Base-by-base conservation (phyloP, 1,139 yeast species). In the Geotrichum siamense region DNA sequence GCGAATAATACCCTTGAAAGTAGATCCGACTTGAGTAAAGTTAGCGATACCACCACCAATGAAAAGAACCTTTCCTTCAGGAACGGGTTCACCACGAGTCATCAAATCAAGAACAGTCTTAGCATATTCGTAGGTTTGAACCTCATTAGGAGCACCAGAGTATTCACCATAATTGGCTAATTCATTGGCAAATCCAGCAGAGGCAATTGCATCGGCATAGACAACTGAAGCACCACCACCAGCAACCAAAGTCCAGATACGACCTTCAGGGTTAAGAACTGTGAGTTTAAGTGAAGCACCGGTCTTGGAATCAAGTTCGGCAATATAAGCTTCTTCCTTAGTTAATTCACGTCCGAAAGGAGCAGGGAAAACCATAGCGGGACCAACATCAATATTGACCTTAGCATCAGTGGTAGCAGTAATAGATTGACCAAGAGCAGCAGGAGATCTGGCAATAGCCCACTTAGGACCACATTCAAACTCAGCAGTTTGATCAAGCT, bases 21-120 rank as follows among this genome's bases (percentile, higher is more conserved):
- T 69, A 42, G 70, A 64, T 9, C 72, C 73, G 47, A 69, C 73
- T 55, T 68, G 72, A 44, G 73, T 69, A 58, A 69, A 69, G 63
- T 69, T 69, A 52, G 73, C 74, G 48, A 69, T 69, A 51, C 73
- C 73, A 39, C 73, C 73, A 39, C 73, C 73, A 48, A 69, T 69
- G 55, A 69, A 69, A 49, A 69, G 61, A 31, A 65, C 57, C 61
- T 69, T 69, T 48, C 72, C 72, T 42, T 62, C 67, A n/a, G 65
- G 57, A 48, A 50, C 54, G 20, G 69, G 67, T 39, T 57, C 60
- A 39, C 63, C 69, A 37, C 74, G 62, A 31, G 72, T 68, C 73
- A 69, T 69, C 43, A 69, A 63, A 48, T 69, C 73, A 17, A 69
- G 58, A 29, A 69, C 72, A 29, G 73, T 69, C 63, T 69, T 69